Evolutionary conservation across 129 eudicot species (phyloP).

Genomic region (Flaveria ramosissima): DNA sequence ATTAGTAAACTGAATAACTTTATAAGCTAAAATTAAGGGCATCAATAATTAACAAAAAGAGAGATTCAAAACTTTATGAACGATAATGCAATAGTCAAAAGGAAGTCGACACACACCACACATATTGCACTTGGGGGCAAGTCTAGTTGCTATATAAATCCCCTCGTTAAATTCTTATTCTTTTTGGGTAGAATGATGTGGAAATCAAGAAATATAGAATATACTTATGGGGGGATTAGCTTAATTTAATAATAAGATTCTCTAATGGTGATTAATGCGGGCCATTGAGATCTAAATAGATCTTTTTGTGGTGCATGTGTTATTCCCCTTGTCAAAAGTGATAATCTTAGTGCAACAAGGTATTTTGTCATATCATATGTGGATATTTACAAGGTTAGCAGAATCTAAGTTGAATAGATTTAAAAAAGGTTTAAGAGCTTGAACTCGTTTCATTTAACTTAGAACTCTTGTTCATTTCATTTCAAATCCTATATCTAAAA

Average conservation of each 20-base stretch:
- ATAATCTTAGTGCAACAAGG: neutral
- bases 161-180: conserved; percentile 25
- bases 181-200: conserved; percentile 26
- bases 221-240: conserved; percentile 25
- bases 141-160: conserved; percentile 17
- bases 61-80: neutral
- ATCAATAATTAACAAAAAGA: neutral
- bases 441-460: too few relatives aligned
- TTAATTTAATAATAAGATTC: conserved; percentile 6
- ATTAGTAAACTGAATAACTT: neutral
- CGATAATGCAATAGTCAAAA: conserved; percentile 13
- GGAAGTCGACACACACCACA: conserved; percentile 36
- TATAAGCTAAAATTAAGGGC: neutral
- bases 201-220: conserved; percentile 23
- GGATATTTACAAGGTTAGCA: neutral
- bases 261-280: conserved; percentile 27
- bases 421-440: too few relatives aligned
- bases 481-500: too few relatives aligned
- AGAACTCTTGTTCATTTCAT: too few relatives aligned
- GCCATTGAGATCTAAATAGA: conserved; percentile 28
- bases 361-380: too few relatives aligned
- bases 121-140: conserved; percentile 31
- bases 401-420: too few relatives aligned
- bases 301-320: conserved; percentile 20
- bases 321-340: neutral